Conservation (phyloP, 306 rosid genomes). For the Rubus parviflorus region DNA sequence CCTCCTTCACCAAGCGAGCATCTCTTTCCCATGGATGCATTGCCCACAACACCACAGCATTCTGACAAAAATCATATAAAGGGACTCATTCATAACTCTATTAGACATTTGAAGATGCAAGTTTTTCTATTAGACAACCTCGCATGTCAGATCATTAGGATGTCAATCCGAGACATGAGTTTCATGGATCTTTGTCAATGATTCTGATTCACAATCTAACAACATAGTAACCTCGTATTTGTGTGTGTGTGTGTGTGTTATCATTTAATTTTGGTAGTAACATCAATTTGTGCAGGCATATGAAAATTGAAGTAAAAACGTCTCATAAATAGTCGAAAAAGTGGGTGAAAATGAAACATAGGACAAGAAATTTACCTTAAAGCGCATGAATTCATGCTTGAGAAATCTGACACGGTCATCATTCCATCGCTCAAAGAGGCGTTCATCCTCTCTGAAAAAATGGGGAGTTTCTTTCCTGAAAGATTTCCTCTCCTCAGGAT, state of each 20-base stretch:
- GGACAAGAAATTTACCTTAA: conserved; percentile 48
- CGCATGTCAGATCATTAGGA: not conserved
- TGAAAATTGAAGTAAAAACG: not conserved
- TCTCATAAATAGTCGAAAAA: not conserved
- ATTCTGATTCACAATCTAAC: too few relatives aligned
- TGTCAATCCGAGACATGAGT: not conserved
- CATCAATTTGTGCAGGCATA: not conserved
- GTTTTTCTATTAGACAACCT: not conserved
- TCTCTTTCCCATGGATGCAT: conserved; percentile 99
- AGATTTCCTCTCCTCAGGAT: conserved; percentile 49
- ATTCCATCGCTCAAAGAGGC: conserved; percentile 71
- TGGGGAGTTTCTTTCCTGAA: conserved; percentile 60
- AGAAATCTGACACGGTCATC: conserved; percentile 57
- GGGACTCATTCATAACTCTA: not conserved
- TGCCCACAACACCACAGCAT: conserved; percentile 76
- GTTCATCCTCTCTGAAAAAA: conserved; percentile 68
- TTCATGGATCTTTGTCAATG: too few relatives aligned
- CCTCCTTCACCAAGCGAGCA: conserved; percentile 76
- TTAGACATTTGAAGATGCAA: not conserved
- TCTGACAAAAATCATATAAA: conserved; percentile 33
- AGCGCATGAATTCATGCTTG: conserved; percentile 82
- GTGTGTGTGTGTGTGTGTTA: not conserved
- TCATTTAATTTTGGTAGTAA: not conserved
- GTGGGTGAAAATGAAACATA: not conserved
- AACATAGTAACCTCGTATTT: too few relatives aligned